Conservation (phyloP, 495 filamentous ascomycete genomes). For the Trichocladium antarcticum region DNA sequence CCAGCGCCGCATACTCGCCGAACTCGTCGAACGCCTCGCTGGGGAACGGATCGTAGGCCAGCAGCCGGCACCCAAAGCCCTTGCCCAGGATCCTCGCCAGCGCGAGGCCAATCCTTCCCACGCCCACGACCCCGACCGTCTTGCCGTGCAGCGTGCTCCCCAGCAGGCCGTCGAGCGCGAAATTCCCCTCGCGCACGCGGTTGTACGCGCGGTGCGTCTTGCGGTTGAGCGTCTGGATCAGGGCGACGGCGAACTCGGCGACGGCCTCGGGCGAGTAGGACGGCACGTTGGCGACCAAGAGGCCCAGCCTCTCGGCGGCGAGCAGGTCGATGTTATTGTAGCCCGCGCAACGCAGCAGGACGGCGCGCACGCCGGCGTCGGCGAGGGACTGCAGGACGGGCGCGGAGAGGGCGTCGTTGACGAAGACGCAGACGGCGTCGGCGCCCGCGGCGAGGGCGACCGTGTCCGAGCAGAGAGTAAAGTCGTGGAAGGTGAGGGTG, state of each 20-base stretch:
- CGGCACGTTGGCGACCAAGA: conserved; percentile 58
- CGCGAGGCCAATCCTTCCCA: conserved; percentile 44
- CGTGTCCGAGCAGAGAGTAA: conserved; percentile 46
- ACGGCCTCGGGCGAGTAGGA: conserved; percentile 63
- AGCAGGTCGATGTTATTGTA: conserved; percentile 58
- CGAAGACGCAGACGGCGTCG: conserved; percentile 58
- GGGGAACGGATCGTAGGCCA: conserved; percentile 49
- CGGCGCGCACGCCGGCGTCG: conserved; percentile 39
- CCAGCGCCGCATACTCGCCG: conserved; percentile 46
- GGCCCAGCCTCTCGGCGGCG: conserved; percentile 42
- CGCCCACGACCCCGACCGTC: conserved; percentile 48
- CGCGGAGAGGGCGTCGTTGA: conserved; percentile 50
- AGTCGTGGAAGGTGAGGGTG: conserved; percentile 44
- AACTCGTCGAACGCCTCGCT: conserved; percentile 38
- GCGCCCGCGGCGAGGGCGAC: conserved; percentile 42
- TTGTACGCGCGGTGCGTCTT: conserved; percentile 62
- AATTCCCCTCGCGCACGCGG: conserved; percentile 62
- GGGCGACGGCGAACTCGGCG: conserved; percentile 57
- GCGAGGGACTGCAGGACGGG: conserved; percentile 42
- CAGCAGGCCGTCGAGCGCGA: conserved; percentile 53
- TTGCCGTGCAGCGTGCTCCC: conserved; percentile 51
- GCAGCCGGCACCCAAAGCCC: conserved; percentile 51
- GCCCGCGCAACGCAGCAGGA: conserved; percentile 59
- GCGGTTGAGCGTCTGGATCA: conserved; percentile 59
- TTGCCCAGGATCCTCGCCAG: conserved; percentile 40